These are phyloP conservation scores for Stereocaulon alpinum DNA, from an alignment of 495 filamentous ascomycete species.

Conservation along the genomic window DNA sequence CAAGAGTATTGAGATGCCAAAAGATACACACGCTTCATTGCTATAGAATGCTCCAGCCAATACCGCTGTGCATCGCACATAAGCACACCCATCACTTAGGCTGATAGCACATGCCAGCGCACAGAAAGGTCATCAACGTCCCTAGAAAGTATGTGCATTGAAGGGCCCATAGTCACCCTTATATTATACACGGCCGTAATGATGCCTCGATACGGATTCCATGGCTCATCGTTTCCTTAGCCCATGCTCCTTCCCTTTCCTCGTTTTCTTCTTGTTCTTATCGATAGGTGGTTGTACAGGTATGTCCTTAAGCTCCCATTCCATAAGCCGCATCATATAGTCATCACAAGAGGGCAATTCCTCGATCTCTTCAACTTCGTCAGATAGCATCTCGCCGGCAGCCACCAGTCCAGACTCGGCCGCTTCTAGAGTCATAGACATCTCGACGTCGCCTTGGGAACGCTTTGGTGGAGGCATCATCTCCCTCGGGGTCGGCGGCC, in stretches of 20 bases:
- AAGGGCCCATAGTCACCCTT: neutral
- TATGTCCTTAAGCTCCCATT: slow-evolving; percentile 65
- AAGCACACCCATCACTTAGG: neutral
- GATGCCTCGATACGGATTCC: neutral
- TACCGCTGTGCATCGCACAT: neutral
- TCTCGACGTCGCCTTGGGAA: slow-evolving; percentile 37
- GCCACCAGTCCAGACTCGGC: slow-evolving; percentile 23
- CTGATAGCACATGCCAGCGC: neutral
- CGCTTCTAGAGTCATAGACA: slow-evolving; percentile 38
- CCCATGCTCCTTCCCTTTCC: slow-evolving; percentile 55
- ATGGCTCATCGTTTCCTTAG: slow-evolving; percentile 21
- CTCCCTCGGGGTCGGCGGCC: slow-evolving; percentile 24
- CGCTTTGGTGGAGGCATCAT: slow-evolving; percentile 23
- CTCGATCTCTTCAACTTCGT: slow-evolving; percentile 26
- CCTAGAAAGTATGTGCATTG: neutral
- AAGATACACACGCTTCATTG: neutral
- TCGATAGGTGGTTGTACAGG: slow-evolving; percentile 70
- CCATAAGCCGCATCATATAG: slow-evolving; percentile 72
- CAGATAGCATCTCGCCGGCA: slow-evolving; percentile 24
- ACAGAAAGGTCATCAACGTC: neutral
- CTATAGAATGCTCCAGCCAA: neutral
- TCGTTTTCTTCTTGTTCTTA: slow-evolving; percentile 66
- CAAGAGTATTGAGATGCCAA: neutral
- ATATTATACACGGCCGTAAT: neutral
- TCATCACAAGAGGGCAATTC: slow-evolving; percentile 42